Percentiles rank a stretch among this genome's conserved stretches.
phyloP scores from a whole-genome alignment of 2,329 filamentous ascomycete genomes.

The Pseudogymnoascus sp. region DNA sequence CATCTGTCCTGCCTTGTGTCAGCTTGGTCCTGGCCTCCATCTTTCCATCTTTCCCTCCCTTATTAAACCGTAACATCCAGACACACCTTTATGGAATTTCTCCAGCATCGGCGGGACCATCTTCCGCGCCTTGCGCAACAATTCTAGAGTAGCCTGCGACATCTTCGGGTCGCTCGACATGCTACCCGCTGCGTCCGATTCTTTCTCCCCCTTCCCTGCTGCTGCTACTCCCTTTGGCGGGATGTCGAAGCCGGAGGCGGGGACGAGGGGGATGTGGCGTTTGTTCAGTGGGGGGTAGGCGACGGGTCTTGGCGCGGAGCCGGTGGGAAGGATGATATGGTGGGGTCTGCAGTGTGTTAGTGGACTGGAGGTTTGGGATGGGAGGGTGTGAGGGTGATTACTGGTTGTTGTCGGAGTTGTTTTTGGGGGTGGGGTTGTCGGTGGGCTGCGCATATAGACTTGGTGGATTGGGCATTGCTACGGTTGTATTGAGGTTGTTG shows the following conservation, averaged over 20 bases:
- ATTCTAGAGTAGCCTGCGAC: constrained; percentile 63
- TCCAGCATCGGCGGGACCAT: constrained; percentile 93
- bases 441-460: constrained; percentile 1
- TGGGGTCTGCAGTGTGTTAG: neutral
- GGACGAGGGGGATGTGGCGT: constrained; percentile 6
- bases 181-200: neutral
- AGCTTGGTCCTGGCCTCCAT: neutral
- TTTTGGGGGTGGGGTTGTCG: neutral
- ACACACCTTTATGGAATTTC: constrained; percentile 86
- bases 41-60: neutral
- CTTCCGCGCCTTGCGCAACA: constrained; percentile 74
- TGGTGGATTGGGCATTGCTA: constrained; percentile 3
- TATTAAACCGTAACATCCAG: constrained; percentile 3
- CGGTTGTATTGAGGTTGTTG: neutral
- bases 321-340: neutral
- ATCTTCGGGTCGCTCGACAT: constrained; percentile 40
- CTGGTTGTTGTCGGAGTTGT: neutral
- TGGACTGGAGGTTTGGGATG: neutral
- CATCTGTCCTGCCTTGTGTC: constrained; percentile 62
- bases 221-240: neutral
- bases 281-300: neutral
- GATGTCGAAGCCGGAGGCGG: constrained; percentile 3
- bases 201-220: neutral
- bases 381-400: neutral
- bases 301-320: neutral